A percentile compares a stretch with the other conserved stretches of the same genome.
phyloP scores from a whole-genome alignment of 805 yeast genomes.

The Grigorovia yakushimaensis region DNA sequence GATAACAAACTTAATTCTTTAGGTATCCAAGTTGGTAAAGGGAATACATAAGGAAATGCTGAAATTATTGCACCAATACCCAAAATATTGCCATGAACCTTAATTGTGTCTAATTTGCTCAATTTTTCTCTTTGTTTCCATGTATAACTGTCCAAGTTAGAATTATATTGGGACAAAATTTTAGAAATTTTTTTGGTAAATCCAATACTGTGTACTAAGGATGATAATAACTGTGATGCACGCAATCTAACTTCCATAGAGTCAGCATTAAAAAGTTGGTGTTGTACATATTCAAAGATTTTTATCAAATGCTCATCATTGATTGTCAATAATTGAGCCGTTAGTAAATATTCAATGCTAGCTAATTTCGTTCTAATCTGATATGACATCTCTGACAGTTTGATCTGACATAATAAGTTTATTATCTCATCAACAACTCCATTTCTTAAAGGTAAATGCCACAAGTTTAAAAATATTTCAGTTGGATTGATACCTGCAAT shows the following conservation, averaged over 20 bases:
- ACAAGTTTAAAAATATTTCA: slow-evolving; percentile 35
- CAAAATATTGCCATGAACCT: slow-evolving; percentile 74
- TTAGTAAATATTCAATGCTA: slow-evolving; percentile 60
- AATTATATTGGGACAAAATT: slow-evolving; percentile 35
- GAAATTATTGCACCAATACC: slow-evolving; percentile 82
- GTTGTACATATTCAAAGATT: slow-evolving; percentile 42
- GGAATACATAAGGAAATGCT: slow-evolving; percentile 85
- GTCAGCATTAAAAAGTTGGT: slow-evolving; percentile 44
- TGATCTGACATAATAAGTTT: background rate
- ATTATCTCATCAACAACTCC: slow-evolving; percentile 1
- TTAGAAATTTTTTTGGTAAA: slow-evolving; percentile 32
- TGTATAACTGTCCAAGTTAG: slow-evolving; percentile 17
- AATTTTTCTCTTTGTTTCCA: slow-evolving; percentile 28
- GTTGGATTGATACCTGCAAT: slow-evolving; percentile 52
- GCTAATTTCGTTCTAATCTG: slow-evolving; percentile 61
- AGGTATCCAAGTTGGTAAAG: slow-evolving; percentile 90
- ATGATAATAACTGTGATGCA: slow-evolving; percentile 67
- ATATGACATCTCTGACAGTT: slow-evolving; percentile 36
- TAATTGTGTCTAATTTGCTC: slow-evolving; percentile 30
- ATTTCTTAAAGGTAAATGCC: slow-evolving; percentile 38
- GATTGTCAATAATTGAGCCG: slow-evolving; percentile 54
- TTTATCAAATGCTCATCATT: slow-evolving; percentile 35
- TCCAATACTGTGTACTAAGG: slow-evolving; percentile 58
- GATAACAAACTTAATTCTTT: slow-evolving; percentile 58
- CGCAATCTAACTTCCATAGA: slow-evolving; percentile 68